Evolutionary conservation across 306 rosid genomes (phyloP), one percentile per base, ranked within the genome.

Genomic region (Quercus suber): DNA sequence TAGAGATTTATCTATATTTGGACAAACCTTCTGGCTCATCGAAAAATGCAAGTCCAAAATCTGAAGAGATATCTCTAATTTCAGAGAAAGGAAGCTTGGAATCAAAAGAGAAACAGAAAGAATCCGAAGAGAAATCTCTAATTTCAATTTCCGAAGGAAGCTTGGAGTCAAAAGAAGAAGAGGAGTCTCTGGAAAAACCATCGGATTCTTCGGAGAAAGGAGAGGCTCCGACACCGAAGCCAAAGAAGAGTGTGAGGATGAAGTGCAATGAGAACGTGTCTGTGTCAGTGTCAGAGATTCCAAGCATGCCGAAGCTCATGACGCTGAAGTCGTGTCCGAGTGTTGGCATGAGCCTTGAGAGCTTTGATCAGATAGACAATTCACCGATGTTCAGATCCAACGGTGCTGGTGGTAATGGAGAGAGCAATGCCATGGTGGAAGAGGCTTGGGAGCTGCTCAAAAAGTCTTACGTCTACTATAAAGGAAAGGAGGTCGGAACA

Each of bases 401-500:
- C 67, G 52, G 67, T 13, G 5, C 21, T 30, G 61, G 76, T 6
- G 43, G 31, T 43, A 53, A 53, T 30, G 63, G 25, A 73, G 76
- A 51, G 65, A 52, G 55, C 35, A 12, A 37, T 53, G 80, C 73
- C 23, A 81, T 81, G 84, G 61, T 69, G 65, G 73, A 69, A 28
- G 84, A 76, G 69, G 84, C 84, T n/a, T 81, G 84, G 84, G 72
- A 81, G 64, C 51, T 65, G 35, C 80, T 81, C 30, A 45, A 60
- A 41, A 45, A 69, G 23, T 70, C 84, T 0, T 58, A 13, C 55
- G 84, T 81, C 6, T 59, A 41, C 73, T 76, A 43, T 71, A 21
- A 33, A 33, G 73, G 77, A 78, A 51, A 81, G 30, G 80, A 76
- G 2, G 80, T 81, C 25, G 84, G 84, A 3, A 76, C 84, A 56